Conservation (phyloP, 2,329 filamentous ascomycete species). For the Alternaria viburni region DNA sequence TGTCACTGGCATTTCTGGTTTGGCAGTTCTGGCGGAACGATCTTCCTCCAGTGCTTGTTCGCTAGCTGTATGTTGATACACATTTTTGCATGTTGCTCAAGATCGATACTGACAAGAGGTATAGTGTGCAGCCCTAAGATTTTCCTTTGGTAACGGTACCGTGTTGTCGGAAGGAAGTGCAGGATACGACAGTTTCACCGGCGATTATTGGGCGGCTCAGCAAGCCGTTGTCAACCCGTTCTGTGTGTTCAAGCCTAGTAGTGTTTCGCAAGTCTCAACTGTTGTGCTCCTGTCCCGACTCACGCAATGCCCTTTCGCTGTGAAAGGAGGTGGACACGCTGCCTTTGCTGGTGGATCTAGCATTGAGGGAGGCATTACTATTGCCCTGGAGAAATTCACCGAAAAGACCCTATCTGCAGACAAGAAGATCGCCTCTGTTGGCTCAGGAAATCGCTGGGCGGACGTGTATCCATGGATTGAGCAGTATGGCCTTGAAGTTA, state of each 20-base stretch:
- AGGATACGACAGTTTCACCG: constrained; percentile 27
- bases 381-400: constrained; percentile 35
- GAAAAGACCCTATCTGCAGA: constrained; percentile 25
- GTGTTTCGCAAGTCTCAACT: constrained; percentile 23
- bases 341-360: constrained; percentile 37
- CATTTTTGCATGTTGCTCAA: not conserved
- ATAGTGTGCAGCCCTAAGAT: constrained; percentile 26
- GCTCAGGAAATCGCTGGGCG: constrained; percentile 43
- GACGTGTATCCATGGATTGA: constrained; percentile 43
- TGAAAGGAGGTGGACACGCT: constrained; percentile 46
- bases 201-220: constrained; percentile 33
- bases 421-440: constrained; percentile 33
- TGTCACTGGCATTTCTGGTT: constrained; percentile 20
- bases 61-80: constrained; percentile 23
- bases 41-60: constrained; percentile 21
- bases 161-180: constrained; percentile 21
- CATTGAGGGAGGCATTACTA: constrained; percentile 41
- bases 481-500: constrained; percentile 30
- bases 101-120: not conserved
- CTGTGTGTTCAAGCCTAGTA: constrained; percentile 37
- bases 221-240: constrained; percentile 30
- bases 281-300: constrained; percentile 29
- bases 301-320: constrained; percentile 47
- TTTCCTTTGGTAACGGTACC: constrained; percentile 17
- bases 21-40: constrained; percentile 11